Evolutionary conservation across 768 basidiomycete genomes (phyloP).

Genomic region (Tulasnella sp.): DNA sequence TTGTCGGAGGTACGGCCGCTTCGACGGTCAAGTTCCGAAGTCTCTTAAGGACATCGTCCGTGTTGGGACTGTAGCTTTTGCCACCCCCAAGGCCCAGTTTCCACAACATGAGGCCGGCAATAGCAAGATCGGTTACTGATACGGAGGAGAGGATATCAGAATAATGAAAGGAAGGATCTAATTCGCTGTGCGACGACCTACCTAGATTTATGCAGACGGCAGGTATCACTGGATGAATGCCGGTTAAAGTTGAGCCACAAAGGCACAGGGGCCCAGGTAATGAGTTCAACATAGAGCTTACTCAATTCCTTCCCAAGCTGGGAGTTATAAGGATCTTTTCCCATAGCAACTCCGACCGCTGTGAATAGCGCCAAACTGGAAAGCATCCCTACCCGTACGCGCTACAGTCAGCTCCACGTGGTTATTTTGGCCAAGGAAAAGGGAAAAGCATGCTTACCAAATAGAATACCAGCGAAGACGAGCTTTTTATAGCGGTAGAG

Average conservation of each 20-base stretch:
- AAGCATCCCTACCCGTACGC: background rate
- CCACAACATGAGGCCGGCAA: background rate
- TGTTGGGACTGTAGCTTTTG: background rate
- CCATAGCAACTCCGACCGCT: background rate
- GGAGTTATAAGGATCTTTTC: background rate
- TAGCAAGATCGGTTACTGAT: conserved; percentile 8
- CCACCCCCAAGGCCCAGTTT: background rate
- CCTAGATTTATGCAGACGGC: conserved; percentile 7
- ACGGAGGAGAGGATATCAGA: background rate
- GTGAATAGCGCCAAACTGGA: background rate
- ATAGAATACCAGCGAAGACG: background rate
- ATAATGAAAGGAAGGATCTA: background rate
- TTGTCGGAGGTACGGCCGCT: conserved; percentile 7
- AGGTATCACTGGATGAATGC: background rate
- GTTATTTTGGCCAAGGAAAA: background rate
- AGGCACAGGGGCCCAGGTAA: background rate
- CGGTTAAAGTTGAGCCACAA: no score
- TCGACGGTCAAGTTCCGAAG: background rate
- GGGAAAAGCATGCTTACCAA: background rate
- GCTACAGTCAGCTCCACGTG: background rate
- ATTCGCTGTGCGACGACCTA: background rate
- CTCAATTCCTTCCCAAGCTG: background rate
- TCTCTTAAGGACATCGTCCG: background rate
- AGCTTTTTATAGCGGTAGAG: background rate
- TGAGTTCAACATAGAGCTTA: background rate